phyloP scores from a whole-genome alignment of 768 basidiomycete genomes.

The Boletus reticulatus region DNA sequence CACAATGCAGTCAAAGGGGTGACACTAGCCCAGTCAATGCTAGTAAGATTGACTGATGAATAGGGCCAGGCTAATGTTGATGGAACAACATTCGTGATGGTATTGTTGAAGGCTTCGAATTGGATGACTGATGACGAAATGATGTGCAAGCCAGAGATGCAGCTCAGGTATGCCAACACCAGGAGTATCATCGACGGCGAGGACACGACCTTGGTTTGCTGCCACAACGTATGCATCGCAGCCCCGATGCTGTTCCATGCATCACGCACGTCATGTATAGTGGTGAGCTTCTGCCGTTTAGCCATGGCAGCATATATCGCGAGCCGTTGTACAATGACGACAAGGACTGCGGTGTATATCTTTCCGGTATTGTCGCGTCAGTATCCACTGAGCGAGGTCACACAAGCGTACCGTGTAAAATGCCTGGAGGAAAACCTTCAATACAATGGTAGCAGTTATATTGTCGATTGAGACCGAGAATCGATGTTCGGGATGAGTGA shows the following conservation, averaged over 20 bases:
- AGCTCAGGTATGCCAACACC: conserved; percentile 14
- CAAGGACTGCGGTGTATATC: conserved; percentile 17
- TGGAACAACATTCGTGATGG: not conserved
- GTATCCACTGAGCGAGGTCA: too few relatives aligned
- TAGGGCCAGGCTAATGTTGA: conserved; percentile 2
- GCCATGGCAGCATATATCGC: conserved; percentile 3
- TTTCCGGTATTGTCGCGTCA: not conserved
- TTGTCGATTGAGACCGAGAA: not conserved
- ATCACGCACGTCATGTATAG: conserved; percentile 14
- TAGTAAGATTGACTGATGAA: not conserved
- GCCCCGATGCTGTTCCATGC: conserved; percentile 27
- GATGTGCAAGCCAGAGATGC: conserved; percentile 21
- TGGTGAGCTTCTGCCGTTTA: conserved; percentile 14
- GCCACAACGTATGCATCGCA: conserved; percentile 15
- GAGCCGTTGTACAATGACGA: conserved; percentile 14
- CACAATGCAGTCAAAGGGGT: not conserved
- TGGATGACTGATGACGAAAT: conserved; percentile 21
- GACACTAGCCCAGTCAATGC: not conserved
- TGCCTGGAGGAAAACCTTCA: not conserved
- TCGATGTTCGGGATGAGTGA: not conserved
- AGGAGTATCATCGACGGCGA: conserved; percentile 1
- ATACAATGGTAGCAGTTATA: not conserved
- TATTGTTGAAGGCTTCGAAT: conserved; percentile 14
- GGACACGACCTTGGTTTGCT: conserved; percentile 16
- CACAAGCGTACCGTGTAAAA: not conserved